Conservation (phyloP, 441 rosid species). For the Gossypium trilobum region DNA sequence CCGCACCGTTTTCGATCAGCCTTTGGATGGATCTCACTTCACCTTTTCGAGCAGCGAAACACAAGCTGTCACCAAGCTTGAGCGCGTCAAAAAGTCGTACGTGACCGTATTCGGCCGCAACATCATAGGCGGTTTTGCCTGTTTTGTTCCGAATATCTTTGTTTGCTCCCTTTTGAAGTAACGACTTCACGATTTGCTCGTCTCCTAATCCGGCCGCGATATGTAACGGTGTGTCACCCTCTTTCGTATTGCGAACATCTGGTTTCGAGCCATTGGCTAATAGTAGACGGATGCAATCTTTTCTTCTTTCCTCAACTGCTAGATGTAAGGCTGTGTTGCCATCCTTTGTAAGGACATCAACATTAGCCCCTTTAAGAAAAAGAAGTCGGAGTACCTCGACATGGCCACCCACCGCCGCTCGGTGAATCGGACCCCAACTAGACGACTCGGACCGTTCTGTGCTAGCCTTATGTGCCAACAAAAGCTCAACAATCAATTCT, state of each 20-base stretch:
- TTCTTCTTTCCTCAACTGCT: constrained; percentile 37
- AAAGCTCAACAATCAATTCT: constrained; percentile 43
- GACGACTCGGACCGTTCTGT: constrained; percentile 39
- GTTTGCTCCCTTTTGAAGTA: constrained; percentile 47
- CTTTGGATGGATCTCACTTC: constrained; percentile 28
- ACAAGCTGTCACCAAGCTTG: constrained; percentile 43
- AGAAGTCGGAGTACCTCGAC: constrained; percentile 43
- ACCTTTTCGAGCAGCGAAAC: constrained; percentile 43
- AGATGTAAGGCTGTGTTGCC: constrained; percentile 48
- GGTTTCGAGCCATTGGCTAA: constrained; percentile 37
- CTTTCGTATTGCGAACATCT: constrained; percentile 22
- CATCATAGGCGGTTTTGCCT: constrained; percentile 42
- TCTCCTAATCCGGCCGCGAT: constrained; percentile 41
- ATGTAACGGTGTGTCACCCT: constrained; percentile 48
- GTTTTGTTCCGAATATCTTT: constrained; percentile 39
- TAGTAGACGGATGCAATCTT: constrained; percentile 38
- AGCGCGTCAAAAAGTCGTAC: constrained; percentile 38
- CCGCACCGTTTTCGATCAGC: constrained; percentile 41
- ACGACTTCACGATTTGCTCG: constrained; percentile 36
- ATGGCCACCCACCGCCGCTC: constrained; percentile 38
- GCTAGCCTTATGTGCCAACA: constrained; percentile 40
- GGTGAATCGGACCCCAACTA: constrained; percentile 41
- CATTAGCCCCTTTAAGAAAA: constrained; percentile 38
- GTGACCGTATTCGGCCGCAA: constrained; percentile 48
- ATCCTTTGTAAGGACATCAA: constrained; percentile 36